phyloP scores from a whole-genome alignment of 306 rosid species.

The Canavalia gladiata region DNA sequence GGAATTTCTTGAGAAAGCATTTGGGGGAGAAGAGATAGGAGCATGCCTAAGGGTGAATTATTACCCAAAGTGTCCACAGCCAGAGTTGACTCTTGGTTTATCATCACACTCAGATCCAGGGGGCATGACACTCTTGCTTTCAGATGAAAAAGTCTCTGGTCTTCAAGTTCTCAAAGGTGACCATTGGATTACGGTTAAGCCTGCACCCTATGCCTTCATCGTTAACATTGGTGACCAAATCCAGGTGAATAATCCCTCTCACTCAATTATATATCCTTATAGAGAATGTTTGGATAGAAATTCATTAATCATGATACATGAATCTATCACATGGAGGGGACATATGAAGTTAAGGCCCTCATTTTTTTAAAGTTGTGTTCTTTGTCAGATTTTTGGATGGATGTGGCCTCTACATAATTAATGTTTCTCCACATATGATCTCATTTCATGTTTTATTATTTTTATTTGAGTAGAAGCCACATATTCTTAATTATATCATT shows the following conservation, averaged over 20 bases:
- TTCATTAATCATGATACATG: slow-evolving; percentile 30
- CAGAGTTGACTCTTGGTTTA: slow-evolving; percentile 79
- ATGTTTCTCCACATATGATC: background rate
- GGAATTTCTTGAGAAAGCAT: slow-evolving; percentile 60
- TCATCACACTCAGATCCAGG: slow-evolving; percentile 97
- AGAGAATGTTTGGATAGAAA: slow-evolving; percentile 22
- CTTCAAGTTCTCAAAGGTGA: slow-evolving; percentile 77
- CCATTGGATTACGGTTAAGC: slow-evolving; percentile 86
- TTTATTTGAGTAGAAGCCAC: background rate
- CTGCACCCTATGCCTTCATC: slow-evolving; percentile 76
- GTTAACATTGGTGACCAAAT: slow-evolving; percentile 95
- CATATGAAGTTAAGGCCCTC: slow-evolving; percentile 25
- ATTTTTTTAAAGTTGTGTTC: background rate
- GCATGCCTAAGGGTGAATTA: slow-evolving; percentile 88
- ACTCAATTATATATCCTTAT: background rate
- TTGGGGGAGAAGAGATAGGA: slow-evolving; percentile 82
- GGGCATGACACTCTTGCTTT: slow-evolving; percentile 75
- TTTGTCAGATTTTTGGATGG: slow-evolving; percentile 21
- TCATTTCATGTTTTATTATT: background rate
- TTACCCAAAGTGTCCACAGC: slow-evolving; percentile 84
- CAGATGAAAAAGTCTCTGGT: slow-evolving; percentile 71
- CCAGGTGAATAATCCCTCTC: slow-evolving; percentile 61
- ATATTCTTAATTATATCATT: background rate
- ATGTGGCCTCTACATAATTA: background rate
- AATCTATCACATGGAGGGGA: slow-evolving; percentile 63